phyloP scores from a whole-genome alignment of 768 basidiomycete species.

The Suillus luteus region DNA sequence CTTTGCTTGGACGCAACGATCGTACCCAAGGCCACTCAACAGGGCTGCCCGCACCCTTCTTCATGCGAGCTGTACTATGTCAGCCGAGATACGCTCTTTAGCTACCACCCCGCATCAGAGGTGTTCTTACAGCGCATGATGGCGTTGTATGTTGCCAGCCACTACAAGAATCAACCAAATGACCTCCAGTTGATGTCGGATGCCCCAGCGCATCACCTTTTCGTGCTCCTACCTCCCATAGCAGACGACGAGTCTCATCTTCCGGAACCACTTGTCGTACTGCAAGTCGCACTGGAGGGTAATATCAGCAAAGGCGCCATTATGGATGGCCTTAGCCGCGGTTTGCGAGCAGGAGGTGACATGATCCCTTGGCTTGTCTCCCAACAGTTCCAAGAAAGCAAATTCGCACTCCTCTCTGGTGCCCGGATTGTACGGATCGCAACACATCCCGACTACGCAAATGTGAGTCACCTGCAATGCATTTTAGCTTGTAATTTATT shows the following conservation, averaged over 20 bases:
- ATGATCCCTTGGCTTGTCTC: slow-evolving; percentile 97
- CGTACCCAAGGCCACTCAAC: slow-evolving; percentile 46
- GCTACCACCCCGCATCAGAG: slow-evolving; percentile 96
- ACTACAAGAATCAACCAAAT: slow-evolving; percentile 99
- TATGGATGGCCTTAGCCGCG: slow-evolving; percentile 81
- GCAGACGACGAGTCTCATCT: slow-evolving; percentile 87
- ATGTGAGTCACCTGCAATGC: slow-evolving; percentile 51
- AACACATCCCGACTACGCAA: slow-evolving; percentile 93
- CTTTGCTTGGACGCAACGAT: slow-evolving; percentile 90
- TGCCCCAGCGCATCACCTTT: slow-evolving; percentile 95
- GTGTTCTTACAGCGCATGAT: slow-evolving; percentile 98
- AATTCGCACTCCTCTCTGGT: slow-evolving; percentile 90
- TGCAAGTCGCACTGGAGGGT: slow-evolving; percentile 96
- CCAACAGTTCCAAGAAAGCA: slow-evolving; percentile 94
- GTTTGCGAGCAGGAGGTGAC: slow-evolving; percentile 87
- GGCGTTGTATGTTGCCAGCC: slow-evolving; percentile 95
- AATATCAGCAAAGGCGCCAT: slow-evolving; percentile 85
- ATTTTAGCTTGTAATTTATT: slow-evolving; percentile 12
- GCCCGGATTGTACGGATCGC: slow-evolving; percentile 92
- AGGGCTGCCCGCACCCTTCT: slow-evolving; percentile 93
- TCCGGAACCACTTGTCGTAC: slow-evolving; percentile 92
- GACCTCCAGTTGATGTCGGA: slow-evolving; percentile 97
- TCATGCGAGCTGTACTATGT: slow-evolving; percentile 96
- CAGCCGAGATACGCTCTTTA: slow-evolving; percentile 94
- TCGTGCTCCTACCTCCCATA: slow-evolving; percentile 92